Conservation (phyloP, 2,329 filamentous ascomycete species). For the Exophiala dermatitidis region DNA sequence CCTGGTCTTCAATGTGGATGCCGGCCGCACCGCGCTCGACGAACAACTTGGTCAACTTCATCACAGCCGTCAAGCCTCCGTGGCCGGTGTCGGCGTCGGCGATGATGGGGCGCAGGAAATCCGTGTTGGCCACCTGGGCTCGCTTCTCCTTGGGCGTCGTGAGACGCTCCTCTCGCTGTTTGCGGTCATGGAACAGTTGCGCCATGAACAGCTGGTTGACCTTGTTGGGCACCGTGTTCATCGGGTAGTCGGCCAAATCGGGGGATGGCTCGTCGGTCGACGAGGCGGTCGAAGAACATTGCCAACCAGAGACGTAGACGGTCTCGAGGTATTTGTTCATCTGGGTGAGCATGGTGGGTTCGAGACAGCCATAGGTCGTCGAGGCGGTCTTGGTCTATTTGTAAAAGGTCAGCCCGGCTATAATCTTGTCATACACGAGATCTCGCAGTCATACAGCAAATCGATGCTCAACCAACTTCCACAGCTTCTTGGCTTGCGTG, state of each 20-base stretch:
- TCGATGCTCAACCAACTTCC: conserved; percentile 76
- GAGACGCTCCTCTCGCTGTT: conserved; percentile 92
- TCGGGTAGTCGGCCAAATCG: conserved; percentile 96
- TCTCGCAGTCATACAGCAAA: conserved; percentile 58
- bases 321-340: conserved; percentile 99
- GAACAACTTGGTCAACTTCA: conserved; percentile 99
- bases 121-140: conserved; percentile 66
- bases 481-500: conserved; percentile 84
- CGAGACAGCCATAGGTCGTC: conserved; percentile 93
- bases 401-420: neutral
- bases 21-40: conserved; percentile 93
- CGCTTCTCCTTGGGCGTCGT: conserved; percentile 67
- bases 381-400: conserved; percentile 70
- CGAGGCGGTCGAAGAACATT: conserved; percentile 93
- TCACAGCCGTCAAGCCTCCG: conserved; percentile 93
- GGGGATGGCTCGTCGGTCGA: conserved; percentile 92
- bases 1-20: conserved; percentile 98
- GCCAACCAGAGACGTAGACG: conserved; percentile 98
- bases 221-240: conserved; percentile 97
- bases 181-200: conserved; percentile 98
- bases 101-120: conserved; percentile 92
- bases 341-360: conserved; percentile 97
- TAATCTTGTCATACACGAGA: too few relatives aligned
- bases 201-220: conserved; percentile 96
- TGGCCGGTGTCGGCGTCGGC: conserved; percentile 97